phyloP scores from a whole-genome alignment of 1,284 basidiomycete genomes.

The Sporisorium sorghi region DNA sequence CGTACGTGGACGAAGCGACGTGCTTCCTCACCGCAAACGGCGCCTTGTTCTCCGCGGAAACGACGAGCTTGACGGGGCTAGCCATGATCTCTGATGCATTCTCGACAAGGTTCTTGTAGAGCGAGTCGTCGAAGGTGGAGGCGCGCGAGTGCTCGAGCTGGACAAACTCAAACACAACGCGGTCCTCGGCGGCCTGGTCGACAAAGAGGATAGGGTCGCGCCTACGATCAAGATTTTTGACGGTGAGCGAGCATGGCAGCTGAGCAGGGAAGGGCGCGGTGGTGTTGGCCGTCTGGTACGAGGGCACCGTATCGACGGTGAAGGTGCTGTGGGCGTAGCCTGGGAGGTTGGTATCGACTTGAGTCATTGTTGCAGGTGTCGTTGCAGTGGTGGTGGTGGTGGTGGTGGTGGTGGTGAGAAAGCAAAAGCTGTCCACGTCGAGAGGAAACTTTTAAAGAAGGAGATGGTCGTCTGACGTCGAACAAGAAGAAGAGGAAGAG shows the following conservation, averaged over 20 bases:
- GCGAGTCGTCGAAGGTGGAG: constrained; percentile 21
- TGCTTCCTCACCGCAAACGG: constrained; percentile 47
- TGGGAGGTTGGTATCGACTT: constrained; percentile 16
- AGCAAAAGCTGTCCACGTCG: not conserved
- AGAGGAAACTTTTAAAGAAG: not conserved
- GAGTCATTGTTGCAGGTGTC: constrained; percentile 14
- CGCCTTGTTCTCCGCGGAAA: constrained; percentile 17
- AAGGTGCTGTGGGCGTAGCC: constrained; percentile 37
- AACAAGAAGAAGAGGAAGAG: not conserved
- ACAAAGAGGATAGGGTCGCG: constrained; percentile 39
- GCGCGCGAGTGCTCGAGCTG: constrained; percentile 32
- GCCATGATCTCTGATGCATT: constrained; percentile 27
- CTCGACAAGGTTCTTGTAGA: constrained; percentile 31
- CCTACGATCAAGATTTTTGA: constrained; percentile 48
- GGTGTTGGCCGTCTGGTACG: constrained; percentile 35
- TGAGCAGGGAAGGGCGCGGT: constrained; percentile 33
- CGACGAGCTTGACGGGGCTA: constrained; percentile 32
- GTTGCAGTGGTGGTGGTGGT: not conserved
- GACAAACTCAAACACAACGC: constrained; percentile 38
- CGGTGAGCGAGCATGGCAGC: constrained; percentile 36
- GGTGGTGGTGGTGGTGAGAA: constrained; percentile 20
- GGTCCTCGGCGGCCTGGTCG: constrained; percentile 15
- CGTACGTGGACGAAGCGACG: constrained; percentile 47
- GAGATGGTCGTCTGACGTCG: not conserved
- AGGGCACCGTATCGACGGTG: constrained; percentile 40